phyloP scores from a whole-genome alignment of 2,329 filamentous ascomycete species.

The Penicillium sclerotiorum region DNA sequence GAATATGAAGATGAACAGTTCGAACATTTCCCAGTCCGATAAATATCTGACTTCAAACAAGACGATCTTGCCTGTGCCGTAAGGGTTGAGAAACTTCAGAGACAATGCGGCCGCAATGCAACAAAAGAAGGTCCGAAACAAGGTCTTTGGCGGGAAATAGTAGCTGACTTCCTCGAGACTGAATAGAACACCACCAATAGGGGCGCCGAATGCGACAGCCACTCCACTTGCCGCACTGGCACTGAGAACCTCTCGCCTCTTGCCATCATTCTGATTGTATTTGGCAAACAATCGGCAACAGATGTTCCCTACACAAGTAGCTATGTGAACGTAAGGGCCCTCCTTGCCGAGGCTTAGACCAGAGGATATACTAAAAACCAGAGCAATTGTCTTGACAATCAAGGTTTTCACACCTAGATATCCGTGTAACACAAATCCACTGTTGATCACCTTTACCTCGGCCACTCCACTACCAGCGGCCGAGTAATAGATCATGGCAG shows the following conservation, averaged over 20 bases:
- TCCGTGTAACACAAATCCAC: slow-evolving; percentile 93
- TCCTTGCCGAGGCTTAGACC: slow-evolving; percentile 94
- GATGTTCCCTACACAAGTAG: slow-evolving; percentile 93
- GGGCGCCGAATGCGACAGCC: slow-evolving; percentile 90
- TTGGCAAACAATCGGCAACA: slow-evolving; percentile 91
- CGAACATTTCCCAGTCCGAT: slow-evolving; percentile 91
- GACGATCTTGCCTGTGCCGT: slow-evolving; percentile 94
- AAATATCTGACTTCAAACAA: slow-evolving; percentile 92
- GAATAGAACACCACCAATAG: slow-evolving; percentile 86
- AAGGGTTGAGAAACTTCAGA: slow-evolving; percentile 92
- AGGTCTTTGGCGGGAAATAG: slow-evolving; percentile 95
- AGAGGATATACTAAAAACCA: slow-evolving; percentile 88
- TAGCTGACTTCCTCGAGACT: slow-evolving; percentile 92
- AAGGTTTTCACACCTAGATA: slow-evolving; percentile 89
- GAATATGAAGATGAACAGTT: slow-evolving; percentile 81
- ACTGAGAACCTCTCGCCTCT: slow-evolving; percentile 89
- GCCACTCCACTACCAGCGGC: slow-evolving; percentile 95
- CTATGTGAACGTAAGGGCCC: slow-evolving; percentile 95
- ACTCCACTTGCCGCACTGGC: slow-evolving; percentile 90
- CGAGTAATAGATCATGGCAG: slow-evolving; percentile 91
- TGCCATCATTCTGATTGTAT: slow-evolving; percentile 91
- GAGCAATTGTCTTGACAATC: slow-evolving; percentile 76
- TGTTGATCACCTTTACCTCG: slow-evolving; percentile 96
- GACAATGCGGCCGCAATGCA: slow-evolving; percentile 90
- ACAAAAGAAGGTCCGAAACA: slow-evolving; percentile 97